Percentiles rank a stretch among this genome's conserved stretches.
phyloP scores from a whole-genome alignment of 2,329 filamentous ascomycete genomes.

The Clarireedia homoeocarpa region DNA sequence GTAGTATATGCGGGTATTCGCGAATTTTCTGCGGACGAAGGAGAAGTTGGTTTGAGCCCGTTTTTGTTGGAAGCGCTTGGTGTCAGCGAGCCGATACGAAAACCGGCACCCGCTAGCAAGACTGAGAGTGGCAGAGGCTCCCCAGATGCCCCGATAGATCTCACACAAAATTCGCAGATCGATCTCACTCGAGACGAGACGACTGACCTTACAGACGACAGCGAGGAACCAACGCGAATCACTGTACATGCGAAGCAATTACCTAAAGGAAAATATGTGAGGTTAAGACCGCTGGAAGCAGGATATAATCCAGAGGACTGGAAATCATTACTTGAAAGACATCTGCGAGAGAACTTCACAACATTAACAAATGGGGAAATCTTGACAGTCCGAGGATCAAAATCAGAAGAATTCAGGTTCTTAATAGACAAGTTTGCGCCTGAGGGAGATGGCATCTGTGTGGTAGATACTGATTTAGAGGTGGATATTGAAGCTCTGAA shows the following conservation, averaged over 20 bases:
- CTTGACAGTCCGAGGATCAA: constrained; percentile 57
- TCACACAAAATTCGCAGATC: constrained; percentile 20
- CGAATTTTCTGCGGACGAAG: constrained; percentile 86
- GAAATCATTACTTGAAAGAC: constrained; percentile 84
- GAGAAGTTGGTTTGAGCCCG: constrained; percentile 64
- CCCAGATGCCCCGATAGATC: constrained; percentile 21
- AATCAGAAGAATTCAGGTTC: constrained; percentile 71
- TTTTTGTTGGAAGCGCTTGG: constrained; percentile 71
- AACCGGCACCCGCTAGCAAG: constrained; percentile 16
- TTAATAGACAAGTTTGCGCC: constrained; percentile 80
- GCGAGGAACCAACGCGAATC: constrained; percentile 37
- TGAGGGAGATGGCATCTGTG: constrained; percentile 80
- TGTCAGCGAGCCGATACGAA: constrained; percentile 36
- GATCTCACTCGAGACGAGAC: constrained; percentile 18
- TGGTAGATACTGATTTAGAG: constrained; percentile 93
- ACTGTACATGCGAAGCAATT: constrained; percentile 70
- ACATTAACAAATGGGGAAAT: constrained; percentile 79
- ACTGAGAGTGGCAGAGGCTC: constrained; percentile 29
- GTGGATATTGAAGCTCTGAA: constrained; percentile 94
- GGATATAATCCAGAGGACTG: constrained; percentile 94
- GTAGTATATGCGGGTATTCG: constrained; percentile 82
- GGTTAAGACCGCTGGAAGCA: constrained; percentile 83
- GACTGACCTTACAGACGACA: constrained; percentile 25
- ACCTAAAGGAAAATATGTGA: constrained; percentile 85
- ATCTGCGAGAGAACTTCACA: constrained; percentile 81